Conservation (phyloP, 2,329 filamentous ascomycete species). For the Talaromyces atroroseus region DNA sequence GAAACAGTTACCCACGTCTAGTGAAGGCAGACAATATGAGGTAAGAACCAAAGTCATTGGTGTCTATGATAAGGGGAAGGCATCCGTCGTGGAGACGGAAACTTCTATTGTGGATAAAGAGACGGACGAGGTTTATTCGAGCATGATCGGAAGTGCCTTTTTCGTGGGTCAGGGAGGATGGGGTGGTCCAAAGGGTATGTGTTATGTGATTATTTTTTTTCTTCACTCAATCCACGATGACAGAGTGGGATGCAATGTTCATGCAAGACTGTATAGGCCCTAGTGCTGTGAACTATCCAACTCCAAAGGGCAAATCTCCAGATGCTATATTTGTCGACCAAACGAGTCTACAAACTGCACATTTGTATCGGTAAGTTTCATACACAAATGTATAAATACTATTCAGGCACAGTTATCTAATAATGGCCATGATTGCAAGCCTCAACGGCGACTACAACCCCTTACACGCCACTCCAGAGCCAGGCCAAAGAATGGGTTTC, state of each 20-base stretch:
- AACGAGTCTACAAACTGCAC: slow-evolving; percentile 65
- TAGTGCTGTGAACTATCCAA: slow-evolving; percentile 69
- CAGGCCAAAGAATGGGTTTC: slow-evolving; percentile 84
- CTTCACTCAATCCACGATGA: background rate
- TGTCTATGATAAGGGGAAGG: slow-evolving; percentile 84
- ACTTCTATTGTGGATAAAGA: slow-evolving; percentile 66
- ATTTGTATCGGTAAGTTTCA: slow-evolving; percentile 58
- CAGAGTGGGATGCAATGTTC: background rate
- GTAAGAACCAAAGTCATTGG: slow-evolving; percentile 71
- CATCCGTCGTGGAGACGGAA: slow-evolving; percentile 76
- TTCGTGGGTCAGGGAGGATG: slow-evolving; percentile 76
- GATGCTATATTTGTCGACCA: slow-evolving; percentile 66
- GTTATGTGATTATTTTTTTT: background rate
- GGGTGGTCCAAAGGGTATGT: slow-evolving; percentile 77
- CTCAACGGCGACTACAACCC: slow-evolving; percentile 95
- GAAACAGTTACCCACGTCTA: slow-evolving; percentile 68
- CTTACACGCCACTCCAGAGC: slow-evolving; percentile 79
- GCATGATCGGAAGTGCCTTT: slow-evolving; percentile 66
- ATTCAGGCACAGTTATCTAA: background rate
- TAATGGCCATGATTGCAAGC: slow-evolving; percentile 34
- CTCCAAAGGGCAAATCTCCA: slow-evolving; percentile 64
- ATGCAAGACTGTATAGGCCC: slow-evolving; percentile 41
- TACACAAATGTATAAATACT: background rate
- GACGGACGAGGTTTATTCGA: slow-evolving; percentile 65
- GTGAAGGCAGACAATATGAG: slow-evolving; percentile 68